Base-by-base conservation (phyloP, 2,329 filamentous ascomycete species). In the Aspergillus sojae region DNA sequence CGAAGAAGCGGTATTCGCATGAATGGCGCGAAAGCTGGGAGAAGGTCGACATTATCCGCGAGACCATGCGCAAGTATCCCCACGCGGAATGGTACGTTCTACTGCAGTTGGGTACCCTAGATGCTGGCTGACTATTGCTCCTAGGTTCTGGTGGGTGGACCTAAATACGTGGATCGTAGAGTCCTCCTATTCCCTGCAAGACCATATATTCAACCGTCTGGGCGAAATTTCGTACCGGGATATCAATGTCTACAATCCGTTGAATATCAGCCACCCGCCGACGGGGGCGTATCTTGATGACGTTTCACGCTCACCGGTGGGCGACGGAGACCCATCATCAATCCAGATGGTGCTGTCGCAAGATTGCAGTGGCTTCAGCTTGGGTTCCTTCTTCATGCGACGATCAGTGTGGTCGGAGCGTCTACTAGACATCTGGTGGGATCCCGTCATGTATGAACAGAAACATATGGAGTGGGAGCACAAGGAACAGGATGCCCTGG, bases 1-100 rank as follows among this genome's bases (percentile, higher is more conserved):
- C 94, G 60, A 97, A 97, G 86, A 98, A 97, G 82, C 89, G 94
- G 69, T 99, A 99, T 77, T 94, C 95, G 32, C 95, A 99, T 80
- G 95, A 99, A 80, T 99, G 95, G 95, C 88, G 95, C 73, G 95
- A 99, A 80, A 96, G 94, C 77, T 99, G 95, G 95, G 95, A 99
- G 80, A 99, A 98, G 83, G 94, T 97, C 65, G 95, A 99, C 77
- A 93, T 93, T 48, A 88, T 99, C 72, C 89, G 94, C 65, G 91
- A 92, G 65, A 89, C 91, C 52, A 89, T 99, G 85, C 88, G 89
- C 75, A 97, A 97, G 78, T 97, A 98, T 75, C 95, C 95, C 32
- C 86, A 96, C 67, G 95, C 94, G 39, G 94, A 99, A 83, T 99
- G 95, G 95, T 97, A 84, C 79, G 89, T 79, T 45, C 19, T 59